Conservation (phyloP, 129 eudicot genomes). For the Arctium lappa region DNA sequence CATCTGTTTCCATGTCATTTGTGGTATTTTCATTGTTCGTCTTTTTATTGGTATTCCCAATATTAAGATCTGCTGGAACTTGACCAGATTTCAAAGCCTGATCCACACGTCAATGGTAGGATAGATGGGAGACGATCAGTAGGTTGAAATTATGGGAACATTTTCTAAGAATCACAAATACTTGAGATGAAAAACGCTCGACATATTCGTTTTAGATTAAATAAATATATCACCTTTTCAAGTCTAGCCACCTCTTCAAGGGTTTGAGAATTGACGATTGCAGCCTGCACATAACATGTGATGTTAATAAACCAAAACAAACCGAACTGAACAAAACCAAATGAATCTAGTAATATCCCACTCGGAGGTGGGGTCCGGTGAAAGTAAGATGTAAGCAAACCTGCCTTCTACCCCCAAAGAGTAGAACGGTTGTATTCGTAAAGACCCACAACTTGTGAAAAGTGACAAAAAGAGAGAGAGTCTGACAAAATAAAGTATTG, state of each 20-base stretch:
- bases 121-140: slow-evolving; percentile 3
- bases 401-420: not conserved
- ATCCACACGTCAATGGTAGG: not conserved
- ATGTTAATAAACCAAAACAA: not conserved
- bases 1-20: slow-evolving; percentile 51
- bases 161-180: not conserved
- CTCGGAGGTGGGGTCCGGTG: not conserved
- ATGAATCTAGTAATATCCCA: not conserved
- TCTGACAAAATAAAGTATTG: not conserved
- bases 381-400: not conserved
- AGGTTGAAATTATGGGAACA: not conserved
- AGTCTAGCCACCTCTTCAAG: slow-evolving; percentile 98
- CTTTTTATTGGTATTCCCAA: slow-evolving; percentile 30
- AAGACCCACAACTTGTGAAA: not conserved
- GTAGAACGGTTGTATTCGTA: not conserved
- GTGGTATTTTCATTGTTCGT: slow-evolving; percentile 26
- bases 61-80: slow-evolving; percentile 73
- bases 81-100: slow-evolving; percentile 92
- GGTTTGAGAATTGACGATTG: slow-evolving; percentile 95
- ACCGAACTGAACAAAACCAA: not conserved
- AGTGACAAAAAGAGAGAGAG: not conserved
- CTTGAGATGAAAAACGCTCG: not conserved
- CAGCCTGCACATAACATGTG: slow-evolving; percentile 61
- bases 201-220: not conserved
- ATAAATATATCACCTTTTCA: slow-evolving; percentile 62